phyloP scores from a whole-genome alignment of 768 basidiomycete species.

The Leucogyrophana mollusca region DNA sequence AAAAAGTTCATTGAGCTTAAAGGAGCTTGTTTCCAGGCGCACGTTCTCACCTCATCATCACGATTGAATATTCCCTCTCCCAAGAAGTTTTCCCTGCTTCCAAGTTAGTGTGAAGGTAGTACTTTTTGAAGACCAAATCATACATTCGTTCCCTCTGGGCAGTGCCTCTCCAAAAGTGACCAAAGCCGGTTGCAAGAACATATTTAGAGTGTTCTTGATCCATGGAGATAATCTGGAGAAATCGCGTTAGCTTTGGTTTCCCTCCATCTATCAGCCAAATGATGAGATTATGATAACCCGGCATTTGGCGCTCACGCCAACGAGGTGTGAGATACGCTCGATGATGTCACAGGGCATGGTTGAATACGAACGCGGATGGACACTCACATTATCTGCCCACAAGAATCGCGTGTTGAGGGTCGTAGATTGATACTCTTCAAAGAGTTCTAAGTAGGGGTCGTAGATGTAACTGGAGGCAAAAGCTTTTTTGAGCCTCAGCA shows the following conservation, averaged over 20 bases:
- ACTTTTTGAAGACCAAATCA: constrained; percentile 20
- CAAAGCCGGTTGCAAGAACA: constrained; percentile 63
- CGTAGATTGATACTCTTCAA: constrained; percentile 68
- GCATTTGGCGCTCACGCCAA: too few species aligned
- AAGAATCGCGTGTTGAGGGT: constrained; percentile 69
- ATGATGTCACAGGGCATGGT: not conserved
- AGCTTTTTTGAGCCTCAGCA: constrained; percentile 52
- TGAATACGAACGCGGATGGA: not conserved
- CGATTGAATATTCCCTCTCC: constrained; percentile 78
- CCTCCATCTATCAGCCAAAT: too few species aligned
- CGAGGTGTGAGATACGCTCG: not conserved
- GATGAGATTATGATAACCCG: not conserved
- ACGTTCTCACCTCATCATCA: constrained; percentile 57
- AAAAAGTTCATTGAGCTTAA: constrained; percentile 7
- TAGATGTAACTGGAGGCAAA: constrained; percentile 60
- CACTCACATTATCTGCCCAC: constrained; percentile 66
- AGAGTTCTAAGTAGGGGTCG: constrained; percentile 63
- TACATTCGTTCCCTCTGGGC: constrained; percentile 67
- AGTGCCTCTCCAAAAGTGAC: constrained; percentile 64
- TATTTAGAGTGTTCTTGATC: constrained; percentile 69
- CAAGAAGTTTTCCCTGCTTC: constrained; percentile 47
- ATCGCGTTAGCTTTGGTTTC: not conserved
- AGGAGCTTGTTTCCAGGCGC: not conserved
- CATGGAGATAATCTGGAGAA: constrained; percentile 65
- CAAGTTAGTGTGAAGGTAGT: constrained; percentile 11